phyloP scores from a whole-genome alignment of 2,329 filamentous ascomycete genomes.

The Periconia sp. region DNA sequence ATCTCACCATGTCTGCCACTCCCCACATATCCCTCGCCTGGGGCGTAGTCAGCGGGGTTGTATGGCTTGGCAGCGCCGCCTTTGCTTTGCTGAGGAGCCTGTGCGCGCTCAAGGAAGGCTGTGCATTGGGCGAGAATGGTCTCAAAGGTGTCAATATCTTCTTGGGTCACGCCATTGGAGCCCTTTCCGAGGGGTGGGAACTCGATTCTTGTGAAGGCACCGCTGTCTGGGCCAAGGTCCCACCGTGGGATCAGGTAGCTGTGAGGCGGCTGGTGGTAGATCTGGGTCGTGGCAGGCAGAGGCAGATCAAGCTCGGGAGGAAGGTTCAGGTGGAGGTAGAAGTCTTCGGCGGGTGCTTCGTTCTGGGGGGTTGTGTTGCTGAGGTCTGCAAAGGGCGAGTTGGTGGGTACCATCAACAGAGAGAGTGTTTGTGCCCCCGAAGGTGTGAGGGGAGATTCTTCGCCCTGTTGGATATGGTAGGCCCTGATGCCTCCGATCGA shows the following conservation, averaged over 20 bases:
- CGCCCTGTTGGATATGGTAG: conserved; percentile 86
- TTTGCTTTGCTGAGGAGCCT: conserved; percentile 55
- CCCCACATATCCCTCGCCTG: conserved; percentile 74
- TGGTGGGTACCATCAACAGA: conserved; percentile 92
- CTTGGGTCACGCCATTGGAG: conserved; percentile 68
- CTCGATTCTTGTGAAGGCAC: conserved; percentile 90
- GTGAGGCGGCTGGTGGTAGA: conserved; percentile 90
- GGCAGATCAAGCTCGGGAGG: conserved; percentile 93
- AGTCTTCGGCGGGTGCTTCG: conserved; percentile 69
- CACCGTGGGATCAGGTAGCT: conserved; percentile 95
- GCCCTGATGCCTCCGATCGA: conserved; percentile 81
- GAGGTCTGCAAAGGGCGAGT: conserved; percentile 65
- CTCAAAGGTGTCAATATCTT: conserved; percentile 95
- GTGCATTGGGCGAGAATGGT: conserved; percentile 98
- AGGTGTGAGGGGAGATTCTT: conserved; percentile 78
- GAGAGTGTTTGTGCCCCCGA: conserved; percentile 89
- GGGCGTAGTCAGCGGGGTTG: conserved; percentile 78
- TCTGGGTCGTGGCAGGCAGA: conserved; percentile 91
- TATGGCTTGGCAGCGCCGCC: conserved; percentile 54
- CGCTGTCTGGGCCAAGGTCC: conserved; percentile 85
- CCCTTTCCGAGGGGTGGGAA: conserved; percentile 76
- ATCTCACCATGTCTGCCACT: conserved; percentile 66
- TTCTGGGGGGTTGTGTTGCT: conserved; percentile 60
- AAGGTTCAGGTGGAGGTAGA: conserved; percentile 93
- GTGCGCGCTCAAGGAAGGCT: conserved; percentile 84